A percentile compares a stretch with the other conserved stretches of the same genome.
Conservation (phyloP, 805 yeast genomes). For the Kuraishia floccosa region DNA sequence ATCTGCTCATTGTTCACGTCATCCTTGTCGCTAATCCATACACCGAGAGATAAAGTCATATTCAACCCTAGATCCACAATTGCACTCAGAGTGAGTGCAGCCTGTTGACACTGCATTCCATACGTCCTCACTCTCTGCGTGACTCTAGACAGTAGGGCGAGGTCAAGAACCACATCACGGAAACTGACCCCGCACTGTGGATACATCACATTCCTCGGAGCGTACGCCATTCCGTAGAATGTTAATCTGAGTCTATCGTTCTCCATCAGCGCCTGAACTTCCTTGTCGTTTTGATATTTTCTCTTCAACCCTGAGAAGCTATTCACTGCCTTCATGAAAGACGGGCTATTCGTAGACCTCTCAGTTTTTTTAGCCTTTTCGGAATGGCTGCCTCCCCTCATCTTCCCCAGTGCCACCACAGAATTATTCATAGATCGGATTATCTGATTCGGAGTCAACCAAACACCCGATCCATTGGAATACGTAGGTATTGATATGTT, state of each 20-base stretch:
- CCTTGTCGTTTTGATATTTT: constrained; percentile 20
- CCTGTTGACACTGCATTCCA: constrained; percentile 54
- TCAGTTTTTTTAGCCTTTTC: no score
- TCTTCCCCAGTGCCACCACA: no score
- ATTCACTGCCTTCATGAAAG: constrained; percentile 6
- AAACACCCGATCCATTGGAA: no score
- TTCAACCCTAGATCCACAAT: constrained; percentile 37
- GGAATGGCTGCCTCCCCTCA: no score
- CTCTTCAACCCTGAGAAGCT: constrained; percentile 19
- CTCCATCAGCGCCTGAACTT: constrained; percentile 24
- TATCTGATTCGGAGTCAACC: no score
- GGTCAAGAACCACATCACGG: constrained; percentile 41
- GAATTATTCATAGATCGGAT: no score
- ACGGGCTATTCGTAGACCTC: no score
- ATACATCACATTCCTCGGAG: constrained; percentile 40
- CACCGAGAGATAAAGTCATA: constrained; percentile 48
- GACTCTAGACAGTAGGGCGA: constrained; percentile 44
- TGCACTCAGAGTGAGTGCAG: constrained; percentile 38
- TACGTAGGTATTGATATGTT: no score
- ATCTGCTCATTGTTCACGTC: constrained; percentile 34
- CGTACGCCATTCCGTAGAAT: constrained; percentile 49
- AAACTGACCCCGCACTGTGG: constrained; percentile 41
- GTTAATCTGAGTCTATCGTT: constrained; percentile 19
- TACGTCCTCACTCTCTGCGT: constrained; percentile 47
- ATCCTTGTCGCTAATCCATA: constrained; percentile 44